phyloP scores from a whole-genome alignment of 2,329 filamentous ascomycete genomes.

The Scleromitrula shiraiana region DNA sequence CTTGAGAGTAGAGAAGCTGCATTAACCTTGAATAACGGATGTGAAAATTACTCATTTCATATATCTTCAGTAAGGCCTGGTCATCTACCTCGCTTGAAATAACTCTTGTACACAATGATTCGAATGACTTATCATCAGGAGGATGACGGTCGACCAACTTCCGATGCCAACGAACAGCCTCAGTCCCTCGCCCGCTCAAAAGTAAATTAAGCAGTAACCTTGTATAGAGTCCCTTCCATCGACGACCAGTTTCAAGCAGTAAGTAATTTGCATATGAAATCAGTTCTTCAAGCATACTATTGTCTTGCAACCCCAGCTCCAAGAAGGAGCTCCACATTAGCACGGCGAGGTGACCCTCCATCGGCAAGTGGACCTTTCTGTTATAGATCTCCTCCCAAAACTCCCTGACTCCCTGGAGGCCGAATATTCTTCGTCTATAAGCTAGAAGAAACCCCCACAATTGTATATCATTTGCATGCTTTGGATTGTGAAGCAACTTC shows the following conservation, averaged over 20 bases:
- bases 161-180: constrained; percentile 25
- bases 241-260: constrained; percentile 30
- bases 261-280: constrained; percentile 35
- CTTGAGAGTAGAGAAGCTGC: constrained; percentile 31
- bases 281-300: constrained; percentile 32
- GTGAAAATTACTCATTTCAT: constrained; percentile 30
- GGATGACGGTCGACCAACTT: constrained; percentile 21
- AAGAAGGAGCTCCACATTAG: constrained; percentile 40
- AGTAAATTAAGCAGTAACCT: constrained; percentile 36
- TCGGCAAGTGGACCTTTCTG: constrained; percentile 34
- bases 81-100: constrained; percentile 24
- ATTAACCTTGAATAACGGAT: constrained; percentile 38
- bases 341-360: constrained; percentile 31
- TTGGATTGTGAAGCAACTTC: constrained; percentile 28
- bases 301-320: constrained; percentile 27
- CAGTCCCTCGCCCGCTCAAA: constrained; percentile 13
- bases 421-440: constrained; percentile 34
- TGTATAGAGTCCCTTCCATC: constrained; percentile 35
- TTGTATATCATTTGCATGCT: constrained; percentile 26
- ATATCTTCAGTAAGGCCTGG: constrained; percentile 35
- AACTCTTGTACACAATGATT: constrained; percentile 28
- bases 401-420: constrained; percentile 33
- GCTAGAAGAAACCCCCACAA: constrained; percentile 36
- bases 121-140: constrained; percentile 32
- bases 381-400: constrained; percentile 36